Conservation (phyloP, 352 stramenopile genomes). For the Pythium phragmitis region DNA sequence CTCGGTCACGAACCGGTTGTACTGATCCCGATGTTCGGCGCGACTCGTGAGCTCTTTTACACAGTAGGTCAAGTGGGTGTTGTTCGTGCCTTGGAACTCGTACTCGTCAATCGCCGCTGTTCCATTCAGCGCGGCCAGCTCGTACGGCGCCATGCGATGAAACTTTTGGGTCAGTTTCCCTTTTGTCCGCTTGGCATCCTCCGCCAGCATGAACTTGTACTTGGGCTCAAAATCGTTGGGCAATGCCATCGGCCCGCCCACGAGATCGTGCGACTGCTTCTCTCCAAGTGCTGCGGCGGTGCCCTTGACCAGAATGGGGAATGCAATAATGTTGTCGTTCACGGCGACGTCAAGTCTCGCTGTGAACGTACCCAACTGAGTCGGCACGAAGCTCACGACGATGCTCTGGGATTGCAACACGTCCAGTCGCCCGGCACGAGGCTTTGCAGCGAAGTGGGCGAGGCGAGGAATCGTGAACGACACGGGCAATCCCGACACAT, state of each 20-base stretch:
- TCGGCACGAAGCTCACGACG: slow-evolving; percentile 87
- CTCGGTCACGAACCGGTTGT: slow-evolving; percentile 67
- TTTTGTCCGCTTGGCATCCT: slow-evolving; percentile 66
- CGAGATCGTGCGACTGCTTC: slow-evolving; percentile 30
- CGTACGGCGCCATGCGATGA: slow-evolving; percentile 60
- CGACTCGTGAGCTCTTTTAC: slow-evolving; percentile 77
- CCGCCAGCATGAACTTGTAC: slow-evolving; percentile 89
- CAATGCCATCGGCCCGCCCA: slow-evolving; percentile 65
- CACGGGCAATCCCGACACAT: slow-evolving; percentile 64
- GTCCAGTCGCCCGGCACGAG: slow-evolving; percentile 66
- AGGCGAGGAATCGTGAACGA: slow-evolving; percentile 61
- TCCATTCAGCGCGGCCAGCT: slow-evolving; percentile 59
- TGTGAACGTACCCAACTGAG: slow-evolving; percentile 81
- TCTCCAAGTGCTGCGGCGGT: slow-evolving; percentile 55
- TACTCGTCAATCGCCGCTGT: slow-evolving; percentile 77
- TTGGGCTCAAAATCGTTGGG: slow-evolving; percentile 84
- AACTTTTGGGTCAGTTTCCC: slow-evolving; percentile 50
- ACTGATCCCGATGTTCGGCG: slow-evolving; percentile 62
- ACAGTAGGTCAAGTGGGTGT: slow-evolving; percentile 84
- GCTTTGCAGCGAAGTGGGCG: slow-evolving; percentile 79
- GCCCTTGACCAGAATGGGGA: slow-evolving; percentile 69
- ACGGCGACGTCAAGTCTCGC: slow-evolving; percentile 43
- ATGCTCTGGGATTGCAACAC: slow-evolving; percentile 87
- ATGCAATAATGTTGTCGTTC: slow-evolving; percentile 43
- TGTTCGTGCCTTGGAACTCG: slow-evolving; percentile 83